phyloP scores from a whole-genome alignment of 106 monocot genomes.

The Hemerocallis citrina region DNA sequence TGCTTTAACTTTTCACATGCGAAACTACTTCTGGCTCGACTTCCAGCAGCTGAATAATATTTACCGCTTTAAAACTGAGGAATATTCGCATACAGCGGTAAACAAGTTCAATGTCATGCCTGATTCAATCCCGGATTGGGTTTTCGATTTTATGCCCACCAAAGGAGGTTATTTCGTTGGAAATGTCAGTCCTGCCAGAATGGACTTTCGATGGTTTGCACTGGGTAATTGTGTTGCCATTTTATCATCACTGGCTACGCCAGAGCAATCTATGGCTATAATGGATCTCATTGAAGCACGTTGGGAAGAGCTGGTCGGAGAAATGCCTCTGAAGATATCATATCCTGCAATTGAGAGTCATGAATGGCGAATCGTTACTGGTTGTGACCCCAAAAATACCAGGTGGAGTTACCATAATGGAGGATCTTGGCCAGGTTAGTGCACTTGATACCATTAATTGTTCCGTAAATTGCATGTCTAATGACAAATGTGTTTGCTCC shows the following conservation, averaged over 20 bases:
- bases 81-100: slow-evolving; percentile 44
- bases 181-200: slow-evolving; percentile 42
- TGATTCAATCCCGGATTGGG: slow-evolving; percentile 45
- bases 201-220: slow-evolving; percentile 53
- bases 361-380: slow-evolving; percentile 40
- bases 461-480: not conserved
- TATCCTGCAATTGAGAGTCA: slow-evolving; percentile 39
- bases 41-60: slow-evolving; percentile 45
- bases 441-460: not conserved
- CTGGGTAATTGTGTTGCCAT: slow-evolving; percentile 48
- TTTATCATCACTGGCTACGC: slow-evolving; percentile 42
- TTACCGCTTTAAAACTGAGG: slow-evolving; percentile 47
- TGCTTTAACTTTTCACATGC: slow-evolving; percentile 45
- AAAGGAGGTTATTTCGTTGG: slow-evolving; percentile 46
- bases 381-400: slow-evolving; percentile 43
- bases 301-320: slow-evolving; percentile 44
- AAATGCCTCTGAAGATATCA: slow-evolving; percentile 36
- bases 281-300: slow-evolving; percentile 53
- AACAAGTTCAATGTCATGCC: slow-evolving; percentile 51
- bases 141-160: slow-evolving; percentile 43
- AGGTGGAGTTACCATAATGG: slow-evolving; percentile 54
- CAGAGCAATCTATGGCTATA: slow-evolving; percentile 44
- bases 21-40: slow-evolving; percentile 50
- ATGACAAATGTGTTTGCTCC: not conserved
- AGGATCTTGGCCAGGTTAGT: slow-evolving; percentile 48